Conservation (phyloP, 2,329 filamentous ascomycete genomes). For the Colletotrichum ledebouriae region DNA sequence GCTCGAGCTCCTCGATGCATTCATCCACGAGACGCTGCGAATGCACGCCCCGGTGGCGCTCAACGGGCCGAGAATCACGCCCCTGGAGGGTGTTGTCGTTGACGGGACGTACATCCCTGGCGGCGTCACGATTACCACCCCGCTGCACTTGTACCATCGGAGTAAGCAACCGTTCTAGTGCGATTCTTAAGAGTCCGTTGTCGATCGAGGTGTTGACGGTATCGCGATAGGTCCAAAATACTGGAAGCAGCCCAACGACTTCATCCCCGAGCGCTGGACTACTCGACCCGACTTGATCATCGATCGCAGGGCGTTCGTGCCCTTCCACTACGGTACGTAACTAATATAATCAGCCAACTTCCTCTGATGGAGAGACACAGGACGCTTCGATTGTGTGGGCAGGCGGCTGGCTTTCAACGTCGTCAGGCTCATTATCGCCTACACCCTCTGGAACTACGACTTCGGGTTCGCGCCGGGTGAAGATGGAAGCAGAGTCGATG, state of each 20-base stretch:
- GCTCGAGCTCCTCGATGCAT: slow-evolving; percentile 45
- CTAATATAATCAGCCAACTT: not conserved
- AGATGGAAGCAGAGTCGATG: slow-evolving; percentile 14
- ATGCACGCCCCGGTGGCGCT: slow-evolving; percentile 48
- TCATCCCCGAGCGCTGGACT: slow-evolving; percentile 47
- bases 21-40: slow-evolving; percentile 50
- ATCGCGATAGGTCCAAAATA: slow-evolving; percentile 16
- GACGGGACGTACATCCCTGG: slow-evolving; percentile 48
- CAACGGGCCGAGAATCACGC: slow-evolving; percentile 46
- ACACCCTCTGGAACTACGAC: slow-evolving; percentile 40
- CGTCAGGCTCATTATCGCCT: slow-evolving; percentile 28
- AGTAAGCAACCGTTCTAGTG: not conserved
- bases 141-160: slow-evolving; percentile 30
- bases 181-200: no score
- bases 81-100: slow-evolving; percentile 46
- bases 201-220: not conserved
- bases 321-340: slow-evolving; percentile 24
- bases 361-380: not conserved
- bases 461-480: slow-evolving; percentile 37
- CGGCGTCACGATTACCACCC: slow-evolving; percentile 34
- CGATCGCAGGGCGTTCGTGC: slow-evolving; percentile 42
- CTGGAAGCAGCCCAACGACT: slow-evolving; percentile 38
- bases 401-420: slow-evolving; percentile 34
- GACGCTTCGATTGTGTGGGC: slow-evolving; percentile 38
- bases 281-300: slow-evolving; percentile 43